Conservation (phyloP, 1,284 basidiomycete genomes). For the Ceratobasidium sp. region DNA sequence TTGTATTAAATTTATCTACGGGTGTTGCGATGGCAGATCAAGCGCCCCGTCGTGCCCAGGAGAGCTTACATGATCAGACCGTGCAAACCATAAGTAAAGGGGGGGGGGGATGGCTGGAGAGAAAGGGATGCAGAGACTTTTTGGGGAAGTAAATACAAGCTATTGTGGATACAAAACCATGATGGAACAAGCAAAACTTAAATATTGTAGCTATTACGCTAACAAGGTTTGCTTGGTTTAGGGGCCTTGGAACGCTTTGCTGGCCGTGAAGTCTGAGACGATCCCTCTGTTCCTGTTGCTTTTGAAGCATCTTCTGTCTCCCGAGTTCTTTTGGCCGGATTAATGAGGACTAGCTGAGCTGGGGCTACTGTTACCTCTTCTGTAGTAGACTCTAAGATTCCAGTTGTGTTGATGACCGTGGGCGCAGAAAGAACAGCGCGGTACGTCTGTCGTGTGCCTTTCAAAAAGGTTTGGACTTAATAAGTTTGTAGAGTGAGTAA, state of each 20-base stretch:
- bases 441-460: conserved; percentile 71
- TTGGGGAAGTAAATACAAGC: no score
- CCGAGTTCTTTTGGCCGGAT: conserved; percentile 22
- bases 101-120: no score
- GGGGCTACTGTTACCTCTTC: not conserved
- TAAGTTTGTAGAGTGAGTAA: conserved; percentile 18
- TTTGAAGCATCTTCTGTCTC: conserved; percentile 13
- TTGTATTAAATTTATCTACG: no score
- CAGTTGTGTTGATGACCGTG: conserved; percentile 61
- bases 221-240: not conserved
- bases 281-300: not conserved
- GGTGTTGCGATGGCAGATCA: no score
- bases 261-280: conserved; percentile 7
- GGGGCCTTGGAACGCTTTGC: conserved; percentile 31
- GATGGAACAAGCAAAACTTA: not conserved
- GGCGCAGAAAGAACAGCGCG: conserved; percentile 81
- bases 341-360: not conserved
- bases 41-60: no score
- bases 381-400: not conserved
- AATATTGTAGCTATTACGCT: not conserved
- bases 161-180: no score
- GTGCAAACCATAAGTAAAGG: no score
- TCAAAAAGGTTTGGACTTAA: not conserved
- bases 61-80: no score
- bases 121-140: not conserved